phyloP scores from a whole-genome alignment of 164 flowering plant genomes.

The Amborella trichopoda region DNA sequence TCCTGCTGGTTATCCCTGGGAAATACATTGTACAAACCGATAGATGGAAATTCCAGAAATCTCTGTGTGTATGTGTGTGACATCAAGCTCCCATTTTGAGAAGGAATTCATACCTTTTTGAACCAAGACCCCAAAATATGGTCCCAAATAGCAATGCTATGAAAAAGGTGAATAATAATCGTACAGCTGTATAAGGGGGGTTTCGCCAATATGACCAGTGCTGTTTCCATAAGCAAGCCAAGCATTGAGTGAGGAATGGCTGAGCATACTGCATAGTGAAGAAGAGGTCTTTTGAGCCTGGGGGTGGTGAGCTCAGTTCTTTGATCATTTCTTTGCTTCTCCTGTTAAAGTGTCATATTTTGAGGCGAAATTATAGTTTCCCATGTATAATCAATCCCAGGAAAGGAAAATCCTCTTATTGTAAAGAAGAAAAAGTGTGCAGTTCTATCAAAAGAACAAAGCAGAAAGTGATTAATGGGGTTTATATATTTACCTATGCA shows the following conservation, averaged over 20 bases:
- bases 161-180: constrained; percentile 30
- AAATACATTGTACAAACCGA: not conserved
- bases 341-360: constrained; percentile 11
- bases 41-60: not conserved
- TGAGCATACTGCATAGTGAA: constrained; percentile 43
- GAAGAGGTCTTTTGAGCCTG: constrained; percentile 24
- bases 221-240: constrained; percentile 68
- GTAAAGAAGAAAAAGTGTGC: not conserved
- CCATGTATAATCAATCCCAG: too few relatives aligned
- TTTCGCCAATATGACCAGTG: constrained; percentile 62
- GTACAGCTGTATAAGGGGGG: constrained; percentile 39
- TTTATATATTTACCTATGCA: constrained; percentile 8
- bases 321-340: constrained; percentile 22
- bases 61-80: not conserved
- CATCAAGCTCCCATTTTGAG: not conserved
- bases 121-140: constrained; percentile 43
- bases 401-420: too few relatives aligned
- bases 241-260: constrained; percentile 23
- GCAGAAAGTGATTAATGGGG: not conserved
- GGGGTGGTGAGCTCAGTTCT: constrained; percentile 23
- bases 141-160: constrained; percentile 36
- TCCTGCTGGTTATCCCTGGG: constrained; percentile 21
- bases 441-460: not conserved
- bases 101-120: constrained; percentile 24
- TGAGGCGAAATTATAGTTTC: too few relatives aligned